Percentiles rank a stretch among this genome's conserved stretches.
phyloP scores from a whole-genome alignment of 1,139 yeast species.

The Geotrichum histeridarum region DNA sequence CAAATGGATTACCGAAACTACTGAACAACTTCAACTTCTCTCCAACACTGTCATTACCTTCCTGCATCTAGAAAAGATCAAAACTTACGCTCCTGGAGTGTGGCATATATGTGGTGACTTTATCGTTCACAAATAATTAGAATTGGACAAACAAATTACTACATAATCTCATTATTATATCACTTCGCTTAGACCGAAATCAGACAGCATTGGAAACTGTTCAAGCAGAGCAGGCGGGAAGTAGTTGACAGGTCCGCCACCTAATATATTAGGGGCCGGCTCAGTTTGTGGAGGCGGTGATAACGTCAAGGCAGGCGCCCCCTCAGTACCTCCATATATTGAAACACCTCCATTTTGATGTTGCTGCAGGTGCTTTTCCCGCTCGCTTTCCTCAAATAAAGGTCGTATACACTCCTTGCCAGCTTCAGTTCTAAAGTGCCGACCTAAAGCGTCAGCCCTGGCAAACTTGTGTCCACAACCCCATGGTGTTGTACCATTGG shows the following conservation, averaged over 20 bases:
- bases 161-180: not conserved
- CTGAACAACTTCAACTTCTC: slow-evolving; percentile 16
- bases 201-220: slow-evolving; percentile 12
- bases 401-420: slow-evolving; percentile 83
- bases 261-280: slow-evolving; percentile 19
- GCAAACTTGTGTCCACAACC: slow-evolving; percentile 95
- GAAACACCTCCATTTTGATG: slow-evolving; percentile 11
- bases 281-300: slow-evolving; percentile 25
- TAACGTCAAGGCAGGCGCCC: slow-evolving; percentile 24
- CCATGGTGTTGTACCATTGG: slow-evolving; percentile 59
- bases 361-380: slow-evolving; percentile 24
- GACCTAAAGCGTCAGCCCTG: slow-evolving; percentile 86
- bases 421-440: slow-evolving; percentile 92
- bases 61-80: slow-evolving; percentile 54
- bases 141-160: not conserved
- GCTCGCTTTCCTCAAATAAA: slow-evolving; percentile 62
- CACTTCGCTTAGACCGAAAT: not conserved
- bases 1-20: slow-evolving; percentile 31
- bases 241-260: not conserved
- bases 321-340: slow-evolving; percentile 25
- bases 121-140: not conserved
- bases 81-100: slow-evolving; percentile 82
- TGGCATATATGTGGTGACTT: slow-evolving; percentile 71
- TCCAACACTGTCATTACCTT: slow-evolving; percentile 18
- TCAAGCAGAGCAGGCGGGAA: slow-evolving; percentile 12